A percentile compares a stretch with the other conserved stretches of the same genome.
Conservation (phyloP, 2,329 filamentous ascomycete species). For the Chaetomium sp. region DNA sequence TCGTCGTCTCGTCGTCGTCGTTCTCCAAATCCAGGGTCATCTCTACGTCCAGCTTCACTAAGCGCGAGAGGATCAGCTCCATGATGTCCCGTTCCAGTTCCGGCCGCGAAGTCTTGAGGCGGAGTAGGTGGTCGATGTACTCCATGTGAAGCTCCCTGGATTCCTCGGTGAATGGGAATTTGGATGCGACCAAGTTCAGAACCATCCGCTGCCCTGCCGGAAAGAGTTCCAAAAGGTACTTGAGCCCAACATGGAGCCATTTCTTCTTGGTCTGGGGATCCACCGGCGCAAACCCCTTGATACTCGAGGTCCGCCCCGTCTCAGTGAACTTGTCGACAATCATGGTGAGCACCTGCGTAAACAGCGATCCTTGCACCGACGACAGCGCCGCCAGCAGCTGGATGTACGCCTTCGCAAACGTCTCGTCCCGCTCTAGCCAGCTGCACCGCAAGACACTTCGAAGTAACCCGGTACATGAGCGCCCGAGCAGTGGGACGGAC, state of each 20-base stretch:
- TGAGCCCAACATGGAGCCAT: conserved; percentile 69
- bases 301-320: conserved; percentile 38
- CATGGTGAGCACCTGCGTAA: conserved; percentile 68
- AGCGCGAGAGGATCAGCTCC: conserved; percentile 72
- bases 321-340: conserved; percentile 71
- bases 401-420: conserved; percentile 61
- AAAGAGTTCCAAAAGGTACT: conserved; percentile 71
- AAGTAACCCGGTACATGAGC: conserved; percentile 53
- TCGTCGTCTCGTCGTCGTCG: conserved; percentile 78
- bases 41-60: conserved; percentile 92
- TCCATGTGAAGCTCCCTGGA: conserved; percentile 71
- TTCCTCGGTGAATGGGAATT: conserved; percentile 73
- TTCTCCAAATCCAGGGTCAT: conserved; percentile 93
- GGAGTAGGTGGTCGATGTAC: conserved; percentile 82
- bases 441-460: conserved; percentile 52
- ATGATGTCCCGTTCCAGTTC: conserved; percentile 74
- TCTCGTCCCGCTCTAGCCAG: conserved; percentile 59
- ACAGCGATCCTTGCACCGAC: conserved; percentile 75
- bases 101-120: conserved; percentile 68
- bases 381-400: conserved; percentile 66
- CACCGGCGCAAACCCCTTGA: conserved; percentile 52
- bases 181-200: conserved; percentile 56
- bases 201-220: conserved; percentile 70
- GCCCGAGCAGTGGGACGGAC: conserved; percentile 54
- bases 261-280: conserved; percentile 59